Base-by-base conservation (phyloP, 163 green algal species). In the Coccomyxa subellipsoidea region DNA sequence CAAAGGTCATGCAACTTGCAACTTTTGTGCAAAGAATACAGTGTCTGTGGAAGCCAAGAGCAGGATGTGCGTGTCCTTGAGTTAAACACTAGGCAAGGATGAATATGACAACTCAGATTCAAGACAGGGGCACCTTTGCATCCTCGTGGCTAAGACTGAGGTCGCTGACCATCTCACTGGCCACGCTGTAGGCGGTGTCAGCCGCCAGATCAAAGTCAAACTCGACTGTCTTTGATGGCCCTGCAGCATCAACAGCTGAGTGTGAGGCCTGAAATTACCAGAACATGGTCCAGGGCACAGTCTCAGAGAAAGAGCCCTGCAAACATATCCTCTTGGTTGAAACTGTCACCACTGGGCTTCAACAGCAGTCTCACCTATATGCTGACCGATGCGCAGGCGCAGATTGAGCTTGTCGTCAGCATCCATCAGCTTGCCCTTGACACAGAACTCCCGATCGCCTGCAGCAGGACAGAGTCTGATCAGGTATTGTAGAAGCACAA, bases 161-260 rank as follows among this genome's bases (percentile, higher is more conserved):
- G 73, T 97, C 94, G 54, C 94, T 85, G 83, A 97, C 95, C 94
- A 98, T 98, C 81, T 98, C 94, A 39, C 79, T 81, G 0, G 94
- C 94, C 38, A 98, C 93, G 72, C 83, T 90, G 32, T 92, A 88
- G 0, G 92, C 92, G 3, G 93, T 98, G 86, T 98, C 94, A 38
- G 90, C 85, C 0, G 32, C 76, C 83, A 94, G 83, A 70, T 97
- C 92, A 90, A 97, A 98, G 27, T 91, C 91, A 90, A 98, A 98
- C 85, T 97, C 94, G 6, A 98, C 91, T 0, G 90, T 96, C 85
- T 94, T 93, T 81, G 85, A 83, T 73, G 89, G 81, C 21, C 89
- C 86, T 90, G 85, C 80, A 78, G 4, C 79, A 66, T 7, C 29
- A 79, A 38, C 0, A 39, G 79, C 36, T 7, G n/a, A n/a, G n/a